Conservation (phyloP, 2,329 filamentous ascomycete species). For the Tolypocladium tundrense region DNA sequence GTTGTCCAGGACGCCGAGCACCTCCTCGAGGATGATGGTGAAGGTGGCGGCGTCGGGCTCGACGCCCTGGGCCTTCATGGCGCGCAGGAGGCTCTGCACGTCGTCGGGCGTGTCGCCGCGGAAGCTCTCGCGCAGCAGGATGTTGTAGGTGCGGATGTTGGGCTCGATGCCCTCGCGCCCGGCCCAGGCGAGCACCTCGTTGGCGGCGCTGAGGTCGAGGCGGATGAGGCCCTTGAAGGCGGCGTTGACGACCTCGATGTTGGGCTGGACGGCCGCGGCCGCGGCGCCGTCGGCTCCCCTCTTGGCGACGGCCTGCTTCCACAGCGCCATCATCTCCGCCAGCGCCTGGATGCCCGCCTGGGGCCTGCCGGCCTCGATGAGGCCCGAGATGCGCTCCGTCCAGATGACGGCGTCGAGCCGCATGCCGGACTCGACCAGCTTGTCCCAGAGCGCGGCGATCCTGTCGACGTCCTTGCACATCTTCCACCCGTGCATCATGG, state of each 20-base stretch:
- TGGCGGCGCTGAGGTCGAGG: conserved; percentile 36
- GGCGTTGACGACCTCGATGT: conserved; percentile 57
- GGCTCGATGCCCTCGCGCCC: conserved; percentile 42
- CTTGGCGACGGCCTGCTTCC: conserved; percentile 32
- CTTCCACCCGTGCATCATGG: conserved; percentile 63
- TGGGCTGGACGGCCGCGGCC: conserved; percentile 43
- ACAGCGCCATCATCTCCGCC: conserved; percentile 53
- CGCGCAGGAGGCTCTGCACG: conserved; percentile 40
- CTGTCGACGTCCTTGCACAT: conserved; percentile 46
- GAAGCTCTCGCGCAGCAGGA: conserved; percentile 52
- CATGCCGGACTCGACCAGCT: conserved; percentile 45
- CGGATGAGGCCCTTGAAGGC: conserved; percentile 53
- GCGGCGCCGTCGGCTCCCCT: conserved; percentile 14
- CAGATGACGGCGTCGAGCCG: conserved; percentile 57
- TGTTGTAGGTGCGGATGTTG: conserved; percentile 56
- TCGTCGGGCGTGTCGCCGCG: conserved; percentile 35
- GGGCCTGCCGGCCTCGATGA: conserved; percentile 45
- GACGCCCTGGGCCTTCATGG: conserved; percentile 48
- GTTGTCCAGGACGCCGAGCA: conserved; percentile 32
- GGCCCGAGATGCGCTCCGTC: conserved; percentile 58
- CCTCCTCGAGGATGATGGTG: conserved; percentile 58
- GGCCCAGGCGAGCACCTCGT: conserved; percentile 49
- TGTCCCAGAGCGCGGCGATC: conserved; percentile 57
- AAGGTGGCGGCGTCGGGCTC: conserved; percentile 59
- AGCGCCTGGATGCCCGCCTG: conserved; percentile 52